Percentiles rank a stretch among this genome's conserved stretches.
Evolutionary conservation across 2,329 filamentous ascomycete species (phyloP).

Genomic region (Paecilomyces sp.): DNA sequence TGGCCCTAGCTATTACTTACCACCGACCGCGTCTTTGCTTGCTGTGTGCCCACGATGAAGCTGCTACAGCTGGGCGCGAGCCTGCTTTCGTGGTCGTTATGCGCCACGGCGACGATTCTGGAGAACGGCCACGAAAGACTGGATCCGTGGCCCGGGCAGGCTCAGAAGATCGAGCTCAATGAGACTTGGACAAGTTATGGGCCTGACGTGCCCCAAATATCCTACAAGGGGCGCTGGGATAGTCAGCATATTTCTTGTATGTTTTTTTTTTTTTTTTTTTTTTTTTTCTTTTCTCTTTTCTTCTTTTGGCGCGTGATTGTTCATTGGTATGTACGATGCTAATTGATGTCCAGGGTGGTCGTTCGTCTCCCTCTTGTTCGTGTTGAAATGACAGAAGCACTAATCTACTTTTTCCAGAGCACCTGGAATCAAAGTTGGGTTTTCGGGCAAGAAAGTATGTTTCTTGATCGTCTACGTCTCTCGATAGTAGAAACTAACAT

Average conservation of each 20-base stretch:
- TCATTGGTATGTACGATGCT: conserved; percentile 1
- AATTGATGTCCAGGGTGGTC: conserved; percentile 41
- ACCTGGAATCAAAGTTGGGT: conserved; percentile 50
- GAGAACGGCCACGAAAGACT: conserved; percentile 37
- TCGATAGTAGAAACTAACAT: neutral
- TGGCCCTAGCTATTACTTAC: neutral
- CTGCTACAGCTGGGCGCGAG: conserved; percentile 5
- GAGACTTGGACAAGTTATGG: conserved; percentile 43
- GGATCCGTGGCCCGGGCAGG: conserved; percentile 33
- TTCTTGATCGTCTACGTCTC: neutral
- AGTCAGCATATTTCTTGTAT: conserved; percentile 50
- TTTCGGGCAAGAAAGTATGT: conserved; percentile 42
- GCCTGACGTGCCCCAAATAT: conserved; percentile 47
- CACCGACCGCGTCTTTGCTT: neutral
- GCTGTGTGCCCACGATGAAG: conserved; percentile 10
- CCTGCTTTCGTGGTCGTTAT: conserved; percentile 9
- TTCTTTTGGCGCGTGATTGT: neutral
- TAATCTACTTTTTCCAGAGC: conserved; percentile 21
- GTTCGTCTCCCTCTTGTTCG: conserved; percentile 29
- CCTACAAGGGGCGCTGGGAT: conserved; percentile 59
- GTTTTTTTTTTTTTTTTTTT: conserved; percentile 4
- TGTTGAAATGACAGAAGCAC: neutral
- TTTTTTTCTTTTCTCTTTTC: neutral
- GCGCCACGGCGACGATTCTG: conserved; percentile 30
- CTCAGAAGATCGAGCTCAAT: conserved; percentile 18